Base-by-base conservation (phyloP, 331 rosid species). In the Acacia concinna region DNA sequence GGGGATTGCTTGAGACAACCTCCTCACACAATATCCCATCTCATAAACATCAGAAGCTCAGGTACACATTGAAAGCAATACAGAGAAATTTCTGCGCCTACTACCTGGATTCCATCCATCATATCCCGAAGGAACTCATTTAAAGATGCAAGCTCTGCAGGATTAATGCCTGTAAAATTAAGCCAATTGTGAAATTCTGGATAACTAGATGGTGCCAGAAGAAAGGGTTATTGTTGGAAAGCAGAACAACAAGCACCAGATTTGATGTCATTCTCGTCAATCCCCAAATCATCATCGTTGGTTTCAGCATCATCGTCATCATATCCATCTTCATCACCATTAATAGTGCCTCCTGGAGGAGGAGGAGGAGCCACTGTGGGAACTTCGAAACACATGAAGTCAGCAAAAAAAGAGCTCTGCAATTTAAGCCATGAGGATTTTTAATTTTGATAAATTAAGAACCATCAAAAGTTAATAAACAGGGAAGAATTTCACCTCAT, bases 51-150 rank as follows among this genome's bases (percentile, higher is more conserved):
- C 78, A 75, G 34, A 83, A 62, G 68, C 71, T 30, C 43, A 64
- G 25, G 6, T 70, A 63, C 27, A 74, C 54, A 20, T 21, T 31
- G 4, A 63, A 68, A 64, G 46, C 54, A 63, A 67, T 65, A 57
- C 23, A 62, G 76, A 78, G 70, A 46, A 66, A 52, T 80, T 47
- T 71, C 73, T 31, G 72, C 15, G 41, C 85, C 77, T 88, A 93
- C 77, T 88, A 93, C 99, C 85, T 96, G 96, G 77, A 96, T 87
- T 75, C 99, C 99, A 86, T 93, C 96, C n/a, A 93, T 98, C 89
- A 96, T 88, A 81, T 91, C 96, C 86, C 88, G 98, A 78, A 96
- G 97, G 78, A 91, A 79, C 86, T 83, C 94, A 83, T 96, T 96
- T 79, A 96, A 85, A 78, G 93, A 91, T 37, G 90, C 92, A 81